phyloP scores from a whole-genome alignment of 2,329 filamentous ascomycete genomes.

The Fusarium sp. region DNA sequence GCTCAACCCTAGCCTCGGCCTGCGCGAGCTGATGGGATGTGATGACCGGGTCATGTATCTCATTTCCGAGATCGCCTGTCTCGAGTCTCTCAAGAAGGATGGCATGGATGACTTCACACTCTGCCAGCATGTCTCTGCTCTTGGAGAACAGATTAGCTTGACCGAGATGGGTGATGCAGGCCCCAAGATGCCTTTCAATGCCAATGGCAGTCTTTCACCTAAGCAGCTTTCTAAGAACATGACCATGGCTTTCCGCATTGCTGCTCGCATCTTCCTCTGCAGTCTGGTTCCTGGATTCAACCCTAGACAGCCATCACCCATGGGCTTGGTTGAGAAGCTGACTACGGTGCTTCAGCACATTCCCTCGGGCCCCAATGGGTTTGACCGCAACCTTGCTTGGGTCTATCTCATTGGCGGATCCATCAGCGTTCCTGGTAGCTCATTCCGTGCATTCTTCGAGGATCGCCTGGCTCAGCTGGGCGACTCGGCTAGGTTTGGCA shows the following conservation, averaged over 20 bases:
- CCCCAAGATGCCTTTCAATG: conserved; percentile 69
- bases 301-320: conserved; percentile 75
- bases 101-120: conserved; percentile 87
- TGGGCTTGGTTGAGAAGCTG: conserved; percentile 81
- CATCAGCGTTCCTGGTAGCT: conserved; percentile 74
- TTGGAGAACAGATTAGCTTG: conserved; percentile 85
- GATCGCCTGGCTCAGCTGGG: conserved; percentile 79
- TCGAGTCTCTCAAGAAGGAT: conserved; percentile 85
- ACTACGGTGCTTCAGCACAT: conserved; percentile 81
- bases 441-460: conserved; percentile 81
- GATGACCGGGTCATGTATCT: conserved; percentile 98
- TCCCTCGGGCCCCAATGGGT: conserved; percentile 81
- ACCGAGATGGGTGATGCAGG: conserved; percentile 74
- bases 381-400: conserved; percentile 92
- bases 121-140: conserved; percentile 87
- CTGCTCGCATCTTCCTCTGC: conserved; percentile 96
- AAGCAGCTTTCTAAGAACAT: conserved; percentile 89
- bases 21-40: conserved; percentile 95
- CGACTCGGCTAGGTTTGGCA: conserved; percentile 80
- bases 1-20: conserved; percentile 70
- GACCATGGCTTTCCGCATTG: conserved; percentile 88
- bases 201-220: conserved; percentile 79
- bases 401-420: conserved; percentile 89
- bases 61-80: conserved; percentile 95
- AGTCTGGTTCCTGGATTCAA: conserved; percentile 90